Evolutionary conservation across 352 stramenopile species (phyloP).

Genomic region (Aphanomyces stellatus): DNA sequence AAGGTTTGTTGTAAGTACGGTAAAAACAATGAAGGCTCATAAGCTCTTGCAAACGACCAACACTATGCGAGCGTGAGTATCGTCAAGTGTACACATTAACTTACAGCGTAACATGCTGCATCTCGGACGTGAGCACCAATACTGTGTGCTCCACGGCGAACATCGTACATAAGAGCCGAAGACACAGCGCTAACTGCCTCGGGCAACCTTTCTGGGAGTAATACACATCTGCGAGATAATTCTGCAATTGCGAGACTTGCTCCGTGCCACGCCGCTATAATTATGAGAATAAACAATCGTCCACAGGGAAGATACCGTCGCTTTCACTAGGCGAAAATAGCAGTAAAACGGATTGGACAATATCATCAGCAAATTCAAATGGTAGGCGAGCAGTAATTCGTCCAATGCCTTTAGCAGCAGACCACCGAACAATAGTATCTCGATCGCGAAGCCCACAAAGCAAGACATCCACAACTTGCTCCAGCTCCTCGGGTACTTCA

Average conservation of each 20-base stretch:
- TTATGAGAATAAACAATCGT: background rate
- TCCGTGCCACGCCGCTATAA: constrained; percentile 90
- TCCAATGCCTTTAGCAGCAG: constrained; percentile 97
- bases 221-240: constrained; percentile 89
- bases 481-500: constrained; percentile 91
- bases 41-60: constrained; percentile 96
- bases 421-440: constrained; percentile 98
- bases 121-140: constrained; percentile 97
- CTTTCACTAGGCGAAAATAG: constrained; percentile 89
- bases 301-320: constrained; percentile 37
- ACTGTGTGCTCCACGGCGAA: constrained; percentile 89
- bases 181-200: constrained; percentile 91
- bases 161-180: constrained; percentile 91
- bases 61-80: constrained; percentile 34
- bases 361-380: constrained; percentile 93
- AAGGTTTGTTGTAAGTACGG: constrained; percentile 85
- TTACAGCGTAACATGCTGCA: constrained; percentile 91
- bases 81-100: background rate
- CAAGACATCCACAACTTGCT: constrained; percentile 93
- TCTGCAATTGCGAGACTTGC: constrained; percentile 95
- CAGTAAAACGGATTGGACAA: constrained; percentile 93
- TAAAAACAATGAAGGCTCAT: constrained; percentile 85
- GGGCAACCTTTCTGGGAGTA: constrained; percentile 88
- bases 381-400: constrained; percentile 93
- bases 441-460: constrained; percentile 87